phyloP scores from a whole-genome alignment of 2,329 filamentous ascomycete species.

The Phyllachora maydis region DNA sequence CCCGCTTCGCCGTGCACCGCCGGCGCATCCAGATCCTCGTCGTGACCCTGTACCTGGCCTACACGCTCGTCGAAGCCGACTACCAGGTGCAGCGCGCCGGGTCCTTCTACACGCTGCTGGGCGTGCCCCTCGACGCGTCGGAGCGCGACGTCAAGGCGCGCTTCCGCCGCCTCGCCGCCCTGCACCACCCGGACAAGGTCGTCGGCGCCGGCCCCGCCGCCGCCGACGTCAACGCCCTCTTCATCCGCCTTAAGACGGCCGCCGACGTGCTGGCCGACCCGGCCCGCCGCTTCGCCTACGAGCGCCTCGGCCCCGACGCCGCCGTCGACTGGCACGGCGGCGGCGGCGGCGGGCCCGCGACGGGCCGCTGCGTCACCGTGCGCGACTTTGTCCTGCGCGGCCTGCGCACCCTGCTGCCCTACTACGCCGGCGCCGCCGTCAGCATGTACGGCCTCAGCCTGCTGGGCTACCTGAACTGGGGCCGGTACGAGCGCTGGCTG shows the following conservation, averaged over 20 bases:
- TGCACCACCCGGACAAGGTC: constrained; percentile 73
- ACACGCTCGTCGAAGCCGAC: constrained; percentile 86
- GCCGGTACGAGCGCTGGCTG: constrained; percentile 44
- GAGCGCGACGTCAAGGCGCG: constrained; percentile 66
- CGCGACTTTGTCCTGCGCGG: constrained; percentile 55
- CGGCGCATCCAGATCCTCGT: constrained; percentile 69
- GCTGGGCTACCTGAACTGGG: constrained; percentile 48
- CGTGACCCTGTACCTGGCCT: constrained; percentile 65
- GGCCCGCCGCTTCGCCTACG: constrained; percentile 66
- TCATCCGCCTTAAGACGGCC: constrained; percentile 66
- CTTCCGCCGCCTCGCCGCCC: constrained; percentile 56
- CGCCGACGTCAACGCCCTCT: constrained; percentile 25
- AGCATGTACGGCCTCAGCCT: constrained; percentile 40
- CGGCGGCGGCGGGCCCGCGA: too few relatives aligned
- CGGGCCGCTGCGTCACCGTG: constrained; percentile 44
- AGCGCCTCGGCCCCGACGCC: constrained; percentile 63
- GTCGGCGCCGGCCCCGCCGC: constrained; percentile 12
- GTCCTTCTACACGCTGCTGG: constrained; percentile 64
- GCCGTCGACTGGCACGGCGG: constrained; percentile 44
- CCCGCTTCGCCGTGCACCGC: constrained; percentile 51
- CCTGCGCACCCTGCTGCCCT: constrained; percentile 30
- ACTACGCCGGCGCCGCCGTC: constrained; percentile 36
- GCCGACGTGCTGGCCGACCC: constrained; percentile 67
- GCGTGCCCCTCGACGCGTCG: constrained; percentile 43
- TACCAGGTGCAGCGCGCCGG: constrained; percentile 50